These are phyloP conservation scores for Neurospora terricola DNA, from an alignment of 495 filamentous ascomycete species.

Conservation along the genomic window DNA sequence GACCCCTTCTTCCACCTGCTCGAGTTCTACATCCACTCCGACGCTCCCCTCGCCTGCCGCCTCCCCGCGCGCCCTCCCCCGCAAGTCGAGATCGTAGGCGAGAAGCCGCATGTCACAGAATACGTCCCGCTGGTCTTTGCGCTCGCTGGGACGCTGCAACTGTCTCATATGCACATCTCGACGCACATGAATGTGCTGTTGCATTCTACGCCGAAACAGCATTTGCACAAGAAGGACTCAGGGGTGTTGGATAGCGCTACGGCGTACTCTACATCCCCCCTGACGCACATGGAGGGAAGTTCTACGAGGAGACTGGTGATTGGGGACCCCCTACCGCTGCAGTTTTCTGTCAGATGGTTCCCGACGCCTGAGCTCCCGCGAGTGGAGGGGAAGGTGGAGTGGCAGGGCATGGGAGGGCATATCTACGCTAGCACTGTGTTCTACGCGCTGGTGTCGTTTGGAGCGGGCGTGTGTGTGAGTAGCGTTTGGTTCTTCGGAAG, in stretches of 20 bases:
- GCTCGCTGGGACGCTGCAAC: constrained; percentile 77
- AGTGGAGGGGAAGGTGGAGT: constrained; percentile 42
- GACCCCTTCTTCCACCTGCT: constrained; percentile 94
- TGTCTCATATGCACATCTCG: constrained; percentile 82
- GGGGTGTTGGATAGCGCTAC: constrained; percentile 75
- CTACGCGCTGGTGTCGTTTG: constrained; percentile 50
- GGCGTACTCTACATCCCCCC: constrained; percentile 74
- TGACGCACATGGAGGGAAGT: constrained; percentile 45
- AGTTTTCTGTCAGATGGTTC: constrained; percentile 79
- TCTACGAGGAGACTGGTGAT: constrained; percentile 61
- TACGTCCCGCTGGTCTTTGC: constrained; percentile 69
- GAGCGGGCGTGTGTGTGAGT: constrained; percentile 42
- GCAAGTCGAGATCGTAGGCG: constrained; percentile 34
- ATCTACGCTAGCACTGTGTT: constrained; percentile 56
- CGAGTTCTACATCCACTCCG: constrained; percentile 97
- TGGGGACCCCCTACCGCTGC: constrained; percentile 72
- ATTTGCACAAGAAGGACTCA: constrained; percentile 43
- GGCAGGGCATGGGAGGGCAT: constrained; percentile 55
- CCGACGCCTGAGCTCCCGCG: constrained; percentile 57
- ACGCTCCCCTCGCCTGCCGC: constrained; percentile 87
- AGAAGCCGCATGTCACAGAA: constrained; percentile 34
- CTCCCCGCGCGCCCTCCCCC: constrained; percentile 66
- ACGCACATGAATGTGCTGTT: constrained; percentile 80
- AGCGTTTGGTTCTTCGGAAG: constrained; percentile 54
- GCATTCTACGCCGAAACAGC: constrained; percentile 57